Evolutionary conservation across 768 basidiomycete species (phyloP).

Genomic region (Mycena venus): DNA sequence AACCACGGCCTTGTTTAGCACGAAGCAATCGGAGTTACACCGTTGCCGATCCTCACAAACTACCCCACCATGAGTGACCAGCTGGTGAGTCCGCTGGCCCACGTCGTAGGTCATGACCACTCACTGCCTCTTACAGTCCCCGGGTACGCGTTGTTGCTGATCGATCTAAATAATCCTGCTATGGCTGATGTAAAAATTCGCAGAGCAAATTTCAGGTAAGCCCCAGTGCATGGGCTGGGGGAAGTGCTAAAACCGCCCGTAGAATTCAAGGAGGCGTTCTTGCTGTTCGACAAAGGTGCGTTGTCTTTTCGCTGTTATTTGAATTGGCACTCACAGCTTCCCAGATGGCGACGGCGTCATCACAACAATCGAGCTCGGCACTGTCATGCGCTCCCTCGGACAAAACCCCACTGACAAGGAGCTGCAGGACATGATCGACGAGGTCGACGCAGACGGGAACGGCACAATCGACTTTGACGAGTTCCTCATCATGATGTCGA

Average conservation of each 20-base stretch:
- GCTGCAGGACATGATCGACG: slow-evolving; percentile 96
- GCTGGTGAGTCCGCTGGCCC: slow-evolving; percentile 60
- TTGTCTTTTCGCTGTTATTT: slow-evolving; percentile 34
- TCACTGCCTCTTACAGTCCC: slow-evolving; percentile 56
- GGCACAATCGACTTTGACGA: slow-evolving; percentile 89
- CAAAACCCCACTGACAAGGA: slow-evolving; percentile 95
- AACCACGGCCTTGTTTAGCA: no score
- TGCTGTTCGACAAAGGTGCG: slow-evolving; percentile 95
- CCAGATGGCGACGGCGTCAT: slow-evolving; percentile 94
- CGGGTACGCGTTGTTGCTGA: slow-evolving; percentile 56
- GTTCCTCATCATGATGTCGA: slow-evolving; percentile 86
- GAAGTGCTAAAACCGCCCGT: slow-evolving; percentile 22
- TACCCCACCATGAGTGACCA: slow-evolving; percentile 67
- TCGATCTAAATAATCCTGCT: slow-evolving; percentile 1
- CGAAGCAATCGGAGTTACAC: no score
- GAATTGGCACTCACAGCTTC: neutral
- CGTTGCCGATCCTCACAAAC: no score
- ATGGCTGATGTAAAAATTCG: no score
- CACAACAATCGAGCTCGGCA: slow-evolving; percentile 91
- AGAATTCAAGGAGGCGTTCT: slow-evolving; percentile 99
- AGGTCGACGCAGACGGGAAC: slow-evolving; percentile 89
- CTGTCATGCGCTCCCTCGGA: slow-evolving; percentile 93
- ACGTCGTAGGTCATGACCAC: neutral
- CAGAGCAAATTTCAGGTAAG: slow-evolving; percentile 94
- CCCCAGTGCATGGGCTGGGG: slow-evolving; percentile 6